Conservation (phyloP, 2,329 filamentous ascomycete species). For the Eutypa lata region DNA sequence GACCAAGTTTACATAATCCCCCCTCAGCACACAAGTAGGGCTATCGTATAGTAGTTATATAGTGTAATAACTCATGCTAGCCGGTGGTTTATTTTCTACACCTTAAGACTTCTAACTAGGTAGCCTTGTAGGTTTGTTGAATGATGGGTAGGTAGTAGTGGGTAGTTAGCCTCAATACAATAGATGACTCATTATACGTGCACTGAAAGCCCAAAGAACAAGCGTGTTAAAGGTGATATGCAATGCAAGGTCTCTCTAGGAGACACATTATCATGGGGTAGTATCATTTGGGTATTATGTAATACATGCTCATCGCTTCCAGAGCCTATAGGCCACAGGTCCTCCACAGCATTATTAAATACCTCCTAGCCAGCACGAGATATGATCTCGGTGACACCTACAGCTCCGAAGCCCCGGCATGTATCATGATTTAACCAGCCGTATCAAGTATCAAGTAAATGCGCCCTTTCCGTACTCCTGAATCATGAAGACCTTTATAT, state of each 20-base stretch:
- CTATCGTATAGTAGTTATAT: no score
- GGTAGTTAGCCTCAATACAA: not conserved
- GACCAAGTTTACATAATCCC: no score
- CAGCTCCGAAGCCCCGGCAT: not conserved
- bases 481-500: not conserved
- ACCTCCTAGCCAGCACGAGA: not conserved
- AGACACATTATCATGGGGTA: not conserved
- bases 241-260: not conserved
- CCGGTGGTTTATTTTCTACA: no score
- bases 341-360: not conserved
- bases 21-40: no score
- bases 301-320: not conserved
- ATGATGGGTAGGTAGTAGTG: not conserved
- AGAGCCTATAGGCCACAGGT: no score
- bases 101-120: not conserved
- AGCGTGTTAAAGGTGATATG: not conserved
- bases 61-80: no score
- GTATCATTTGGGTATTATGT: not conserved
- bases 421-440: not conserved
- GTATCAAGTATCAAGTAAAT: not conserved
- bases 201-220: not conserved
- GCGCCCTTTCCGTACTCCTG: not conserved
- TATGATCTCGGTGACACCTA: not conserved
- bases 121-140: not conserved
- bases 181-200: not conserved